These are phyloP conservation scores for Eudorina sp. DNA, from an alignment of 139 green algal genomes.

Conservation along the genomic window DNA sequence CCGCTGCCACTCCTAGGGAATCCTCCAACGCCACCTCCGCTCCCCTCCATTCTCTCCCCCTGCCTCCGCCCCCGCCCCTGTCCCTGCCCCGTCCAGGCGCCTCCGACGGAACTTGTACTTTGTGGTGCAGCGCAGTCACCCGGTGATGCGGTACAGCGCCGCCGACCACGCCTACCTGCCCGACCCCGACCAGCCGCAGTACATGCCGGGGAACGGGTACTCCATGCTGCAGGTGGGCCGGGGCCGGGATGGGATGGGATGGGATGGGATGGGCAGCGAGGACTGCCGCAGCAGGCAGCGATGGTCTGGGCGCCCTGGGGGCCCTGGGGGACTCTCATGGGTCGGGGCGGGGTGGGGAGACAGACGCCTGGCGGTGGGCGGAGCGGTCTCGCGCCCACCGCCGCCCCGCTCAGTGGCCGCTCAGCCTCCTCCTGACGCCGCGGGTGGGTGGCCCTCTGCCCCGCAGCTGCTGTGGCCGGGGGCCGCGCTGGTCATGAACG, in stretches of 20 bases:
- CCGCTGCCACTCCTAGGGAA: too few species aligned
- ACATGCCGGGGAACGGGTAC: conserved; percentile 10
- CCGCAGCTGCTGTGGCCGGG: conserved; percentile 43
- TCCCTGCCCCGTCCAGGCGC: background rate
- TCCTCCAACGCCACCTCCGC: background rate
- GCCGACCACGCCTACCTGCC: background rate
- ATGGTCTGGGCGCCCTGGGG: too few species aligned
- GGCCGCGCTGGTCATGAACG: conserved; percentile 20
- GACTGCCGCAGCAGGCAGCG: too few species aligned
- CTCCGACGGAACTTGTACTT: conserved; percentile 36
- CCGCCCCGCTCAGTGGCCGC: too few species aligned
- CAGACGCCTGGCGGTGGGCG: too few species aligned
- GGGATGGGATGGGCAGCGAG: too few species aligned
- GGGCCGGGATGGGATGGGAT: background rate
- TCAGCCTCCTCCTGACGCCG: too few species aligned
- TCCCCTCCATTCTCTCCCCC: background rate
- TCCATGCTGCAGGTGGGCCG: conserved; percentile 39
- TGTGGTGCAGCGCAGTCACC: conserved; percentile 11
- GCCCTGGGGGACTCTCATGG: too few species aligned
- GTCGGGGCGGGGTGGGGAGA: too few species aligned
- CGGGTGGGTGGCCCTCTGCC: background rate
- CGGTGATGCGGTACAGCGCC: conserved; percentile 22
- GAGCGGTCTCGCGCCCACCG: too few species aligned
- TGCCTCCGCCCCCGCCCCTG: background rate
- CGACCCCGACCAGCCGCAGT: background rate